Evolutionary conservation across 192 early-diverging fungal genomes (phyloP).

Genomic region (Rhizophagus prolifer): DNA sequence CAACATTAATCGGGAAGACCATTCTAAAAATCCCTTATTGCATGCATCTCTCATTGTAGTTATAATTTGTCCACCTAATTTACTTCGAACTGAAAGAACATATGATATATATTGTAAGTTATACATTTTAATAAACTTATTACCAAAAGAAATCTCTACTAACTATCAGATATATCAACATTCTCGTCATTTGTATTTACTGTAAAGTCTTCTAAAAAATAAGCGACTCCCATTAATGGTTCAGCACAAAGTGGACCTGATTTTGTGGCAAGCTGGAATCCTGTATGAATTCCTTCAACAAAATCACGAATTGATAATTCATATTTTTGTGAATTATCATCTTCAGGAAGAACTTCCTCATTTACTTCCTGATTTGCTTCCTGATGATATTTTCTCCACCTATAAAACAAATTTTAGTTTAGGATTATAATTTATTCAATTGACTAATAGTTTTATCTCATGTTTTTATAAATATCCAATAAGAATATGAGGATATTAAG

Average conservation of each 20-base stretch:
- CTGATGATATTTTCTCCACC: conserved; percentile 1
- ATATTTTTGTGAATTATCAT: background rate
- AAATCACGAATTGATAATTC: conserved; percentile 47
- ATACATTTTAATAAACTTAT: background rate
- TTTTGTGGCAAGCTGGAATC: conserved; percentile 91
- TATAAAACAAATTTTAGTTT: background rate
- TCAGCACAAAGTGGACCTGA: conserved; percentile 93
- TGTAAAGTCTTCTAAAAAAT: conserved; percentile 67
- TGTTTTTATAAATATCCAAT: conserved; percentile 79
- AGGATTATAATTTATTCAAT: background rate
- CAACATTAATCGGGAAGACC: conserved; percentile 91
- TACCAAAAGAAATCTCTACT: conserved; percentile 32
- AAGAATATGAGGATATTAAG: conserved; percentile 65
- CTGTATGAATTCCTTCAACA: conserved; percentile 80
- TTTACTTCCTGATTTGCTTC: background rate
- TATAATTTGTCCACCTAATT: conserved; percentile 84
- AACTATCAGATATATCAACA: conserved; percentile 41
- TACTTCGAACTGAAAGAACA: conserved; percentile 35
- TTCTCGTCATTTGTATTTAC: conserved; percentile 33
- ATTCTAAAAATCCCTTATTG: conserved; percentile 81
- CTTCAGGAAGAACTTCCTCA: background rate
- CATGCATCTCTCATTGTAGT: conserved; percentile 82
- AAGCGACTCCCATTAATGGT: conserved; percentile 84
- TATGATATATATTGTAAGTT: background rate
- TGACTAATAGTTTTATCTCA: conserved; percentile 36